Evolutionary conservation across 2,329 filamentous ascomycete genomes (phyloP).

Genomic region (Penicillium hordei): DNA sequence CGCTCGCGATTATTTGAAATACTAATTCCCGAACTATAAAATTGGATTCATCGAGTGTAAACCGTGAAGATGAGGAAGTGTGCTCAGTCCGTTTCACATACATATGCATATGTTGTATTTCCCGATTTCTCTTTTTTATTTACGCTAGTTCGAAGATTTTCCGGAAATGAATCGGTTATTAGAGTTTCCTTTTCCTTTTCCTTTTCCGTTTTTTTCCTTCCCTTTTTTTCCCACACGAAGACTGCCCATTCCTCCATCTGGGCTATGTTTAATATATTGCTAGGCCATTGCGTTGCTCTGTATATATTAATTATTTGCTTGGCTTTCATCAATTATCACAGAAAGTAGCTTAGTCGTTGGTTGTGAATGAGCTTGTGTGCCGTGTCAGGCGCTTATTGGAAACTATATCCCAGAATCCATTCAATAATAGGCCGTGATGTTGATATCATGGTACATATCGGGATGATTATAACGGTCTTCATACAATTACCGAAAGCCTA

Average conservation of each 20-base stretch:
- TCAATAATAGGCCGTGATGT: background rate
- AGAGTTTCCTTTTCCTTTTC: conserved; percentile 1
- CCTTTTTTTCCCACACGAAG: conserved; percentile 3
- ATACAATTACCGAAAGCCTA: background rate
- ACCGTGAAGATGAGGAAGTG: background rate
- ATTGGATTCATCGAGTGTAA: background rate
- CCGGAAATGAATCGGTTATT: conserved; percentile 5
- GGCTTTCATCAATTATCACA: background rate
- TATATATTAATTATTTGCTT: background rate
- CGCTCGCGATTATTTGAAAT: background rate
- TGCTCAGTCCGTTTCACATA: conserved; percentile 9
- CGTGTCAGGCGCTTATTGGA: conserved; percentile 19
- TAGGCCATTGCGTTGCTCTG: conserved; percentile 5
- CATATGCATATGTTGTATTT: conserved; percentile 1
- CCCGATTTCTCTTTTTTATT: background rate
- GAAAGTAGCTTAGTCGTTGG: background rate
- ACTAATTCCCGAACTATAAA: background rate
- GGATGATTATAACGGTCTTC: background rate
- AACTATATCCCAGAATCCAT: background rate
- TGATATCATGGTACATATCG: background rate
- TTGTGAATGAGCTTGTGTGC: conserved; percentile 2
- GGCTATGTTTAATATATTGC: background rate
- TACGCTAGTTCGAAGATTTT: conserved; percentile 5
- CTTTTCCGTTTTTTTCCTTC: background rate
- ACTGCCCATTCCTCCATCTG: conserved; percentile 3